A percentile compares a stretch with the other conserved stretches of the same genome.
Evolutionary conservation across 495 filamentous ascomycete species (phyloP).

Genomic region (Penicillium chermesinum): DNA sequence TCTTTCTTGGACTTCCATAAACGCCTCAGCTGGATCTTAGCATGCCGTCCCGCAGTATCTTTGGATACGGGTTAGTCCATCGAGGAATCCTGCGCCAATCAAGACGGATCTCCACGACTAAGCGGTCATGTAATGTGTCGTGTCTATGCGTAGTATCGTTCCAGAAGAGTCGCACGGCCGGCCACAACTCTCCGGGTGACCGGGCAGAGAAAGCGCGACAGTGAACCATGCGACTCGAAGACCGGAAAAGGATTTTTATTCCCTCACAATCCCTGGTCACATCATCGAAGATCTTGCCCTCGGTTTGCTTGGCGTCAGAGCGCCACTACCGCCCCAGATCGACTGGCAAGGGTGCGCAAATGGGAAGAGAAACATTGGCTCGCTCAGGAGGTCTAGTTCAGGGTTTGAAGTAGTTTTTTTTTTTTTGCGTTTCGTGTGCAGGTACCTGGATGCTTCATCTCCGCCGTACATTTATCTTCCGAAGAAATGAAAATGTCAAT

Average conservation of each 20-base stretch:
- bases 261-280: conserved; percentile 29
- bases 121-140: background rate
- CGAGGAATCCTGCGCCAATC: no score
- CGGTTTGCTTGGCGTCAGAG: conserved; percentile 20
- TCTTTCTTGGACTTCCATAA: no score
- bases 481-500: conserved; percentile 4
- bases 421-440: background rate
- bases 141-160: conserved; percentile 9
- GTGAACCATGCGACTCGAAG: conserved; percentile 7
- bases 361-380: background rate
- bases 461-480: background rate
- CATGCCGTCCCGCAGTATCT: no score
- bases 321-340: conserved; percentile 31
- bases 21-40: no score
- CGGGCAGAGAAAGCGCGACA: background rate
- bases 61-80: no score
- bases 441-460: background rate
- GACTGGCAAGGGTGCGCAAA: conserved; percentile 8
- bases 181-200: background rate
- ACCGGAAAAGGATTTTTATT: conserved; percentile 2
- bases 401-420: background rate
- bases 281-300: conserved; percentile 29
- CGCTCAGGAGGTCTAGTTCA: background rate
- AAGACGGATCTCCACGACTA: background rate
- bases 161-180: conserved; percentile 7